Percentiles rank a stretch among this genome's conserved stretches.
These are phyloP conservation scores for Barbatosphaeria neglecta DNA, from an alignment of 495 filamentous ascomycete genomes.

Conservation along the genomic window DNA sequence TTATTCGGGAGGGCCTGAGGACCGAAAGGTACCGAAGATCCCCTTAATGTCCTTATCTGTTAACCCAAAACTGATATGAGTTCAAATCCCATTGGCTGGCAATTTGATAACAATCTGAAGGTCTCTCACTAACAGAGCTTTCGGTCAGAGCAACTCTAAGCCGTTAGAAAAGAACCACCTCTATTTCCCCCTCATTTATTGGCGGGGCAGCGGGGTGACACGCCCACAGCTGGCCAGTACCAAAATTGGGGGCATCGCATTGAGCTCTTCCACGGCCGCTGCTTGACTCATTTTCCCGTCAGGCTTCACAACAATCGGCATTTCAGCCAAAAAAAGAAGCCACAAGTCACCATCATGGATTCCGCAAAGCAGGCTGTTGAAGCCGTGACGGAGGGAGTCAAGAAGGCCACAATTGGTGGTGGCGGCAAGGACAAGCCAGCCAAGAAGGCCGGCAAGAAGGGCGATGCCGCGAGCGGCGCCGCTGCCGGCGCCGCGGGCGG, in stretches of 20 bases:
- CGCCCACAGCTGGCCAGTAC: neutral
- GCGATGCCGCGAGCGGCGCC: constrained; percentile 19
- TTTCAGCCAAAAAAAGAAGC: too few relatives aligned
- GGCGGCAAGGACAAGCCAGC: constrained; percentile 15
- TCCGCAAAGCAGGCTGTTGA: neutral
- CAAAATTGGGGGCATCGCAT: neutral
- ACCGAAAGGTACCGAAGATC: too few relatives aligned
- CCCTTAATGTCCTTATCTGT: too few relatives aligned
- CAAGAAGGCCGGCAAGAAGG: constrained; percentile 30
- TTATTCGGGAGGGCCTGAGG: too few relatives aligned
- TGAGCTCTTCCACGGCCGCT: too few relatives aligned
- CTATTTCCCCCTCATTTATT: neutral
- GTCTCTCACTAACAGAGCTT: too few relatives aligned
- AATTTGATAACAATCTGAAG: too few relatives aligned
- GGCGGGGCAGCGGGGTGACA: neutral
- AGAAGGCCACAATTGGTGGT: constrained; percentile 18
- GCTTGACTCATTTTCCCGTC: neutral
- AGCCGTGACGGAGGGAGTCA: constrained; percentile 17
- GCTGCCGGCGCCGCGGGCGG: constrained; percentile 21
- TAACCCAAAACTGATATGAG: too few relatives aligned
- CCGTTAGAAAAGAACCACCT: too few relatives aligned
- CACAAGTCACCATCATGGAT: neutral
- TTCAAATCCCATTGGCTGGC: too few relatives aligned
- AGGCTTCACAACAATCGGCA: neutral
- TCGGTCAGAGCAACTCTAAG: too few relatives aligned